These are phyloP conservation scores for Exophiala phaeomuriformis DNA, from an alignment of 2,329 filamentous ascomycete species.

Conservation along the genomic window DNA sequence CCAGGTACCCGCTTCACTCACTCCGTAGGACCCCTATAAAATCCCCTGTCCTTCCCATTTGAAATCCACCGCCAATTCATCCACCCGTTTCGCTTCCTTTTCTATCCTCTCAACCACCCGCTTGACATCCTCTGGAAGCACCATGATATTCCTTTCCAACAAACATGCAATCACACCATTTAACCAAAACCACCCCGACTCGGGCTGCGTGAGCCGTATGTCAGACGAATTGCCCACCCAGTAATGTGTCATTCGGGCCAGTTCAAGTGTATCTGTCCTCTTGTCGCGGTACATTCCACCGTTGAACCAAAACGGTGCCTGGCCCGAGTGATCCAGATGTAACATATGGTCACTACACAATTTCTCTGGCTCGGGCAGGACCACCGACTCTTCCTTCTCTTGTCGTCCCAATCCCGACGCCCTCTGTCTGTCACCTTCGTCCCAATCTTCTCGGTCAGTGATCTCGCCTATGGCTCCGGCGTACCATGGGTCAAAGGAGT, in stretches of 20 bases:
- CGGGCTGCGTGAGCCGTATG: conserved; percentile 1
- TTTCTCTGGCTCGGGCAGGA: neutral
- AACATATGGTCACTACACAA: conserved; percentile 5
- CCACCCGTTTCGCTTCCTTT: neutral
- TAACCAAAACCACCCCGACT: neutral
- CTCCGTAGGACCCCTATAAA: too few relatives aligned
- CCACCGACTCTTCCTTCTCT: neutral
- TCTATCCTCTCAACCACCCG: neutral
- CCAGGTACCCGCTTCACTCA: too few relatives aligned
- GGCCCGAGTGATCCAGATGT: conserved; percentile 5
- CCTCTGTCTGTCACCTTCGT: neutral
- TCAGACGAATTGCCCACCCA: conserved; percentile 4
- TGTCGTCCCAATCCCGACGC: neutral
- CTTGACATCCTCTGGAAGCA: neutral
- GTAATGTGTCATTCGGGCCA: conserved; percentile 7
- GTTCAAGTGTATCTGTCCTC: neutral
- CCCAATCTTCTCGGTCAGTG: neutral
- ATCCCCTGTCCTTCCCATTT: too few relatives aligned
- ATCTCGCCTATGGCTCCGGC: conserved; percentile 10
- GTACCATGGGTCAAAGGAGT: conserved; percentile 34
- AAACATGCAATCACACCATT: neutral
- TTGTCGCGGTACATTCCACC: conserved; percentile 12
- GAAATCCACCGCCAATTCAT: neutral
- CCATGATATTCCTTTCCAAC: neutral
- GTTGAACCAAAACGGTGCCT: conserved; percentile 11